These are phyloP conservation scores for Litsea cubeba DNA, from an alignment of 164 flowering plant species.

Conservation along the genomic window DNA sequence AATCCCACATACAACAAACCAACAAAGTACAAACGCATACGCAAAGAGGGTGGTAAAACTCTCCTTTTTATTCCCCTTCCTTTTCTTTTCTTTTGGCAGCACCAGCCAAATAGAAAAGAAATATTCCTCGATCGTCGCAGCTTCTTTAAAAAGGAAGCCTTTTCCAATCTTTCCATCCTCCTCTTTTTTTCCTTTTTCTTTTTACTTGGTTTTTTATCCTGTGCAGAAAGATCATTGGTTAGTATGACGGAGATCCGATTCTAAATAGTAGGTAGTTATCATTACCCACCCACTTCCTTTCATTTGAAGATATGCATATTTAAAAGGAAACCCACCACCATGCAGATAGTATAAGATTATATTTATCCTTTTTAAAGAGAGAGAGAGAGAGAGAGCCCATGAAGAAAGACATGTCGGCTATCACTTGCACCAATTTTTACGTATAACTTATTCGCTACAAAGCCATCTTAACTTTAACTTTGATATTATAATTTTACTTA, in stretches of 20 bases:
- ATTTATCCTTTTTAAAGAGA: background rate
- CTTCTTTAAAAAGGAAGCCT: background rate
- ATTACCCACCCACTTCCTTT: background rate
- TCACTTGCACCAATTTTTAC: background rate
- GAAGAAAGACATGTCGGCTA: background rate
- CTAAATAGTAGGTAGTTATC: background rate
- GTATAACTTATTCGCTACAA: background rate
- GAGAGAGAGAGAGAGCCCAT: background rate
- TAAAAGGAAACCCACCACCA: constrained; percentile 1
- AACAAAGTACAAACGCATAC: background rate
- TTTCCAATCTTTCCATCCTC: background rate
- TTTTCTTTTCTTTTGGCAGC: too few species aligned
- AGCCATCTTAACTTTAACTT: too few species aligned
- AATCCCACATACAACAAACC: background rate
- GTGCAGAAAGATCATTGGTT: background rate
- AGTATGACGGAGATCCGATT: constrained; percentile 6
- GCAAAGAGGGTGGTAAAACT: background rate
- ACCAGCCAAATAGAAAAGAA: background rate
- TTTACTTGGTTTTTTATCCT: too few species aligned
- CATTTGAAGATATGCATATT: background rate
- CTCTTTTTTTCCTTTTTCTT: too few species aligned
- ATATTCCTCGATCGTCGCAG: background rate
- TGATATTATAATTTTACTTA: too few species aligned
- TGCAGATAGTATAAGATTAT: background rate
- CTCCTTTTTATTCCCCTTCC: constrained; percentile 6